Conservation (phyloP, 306 rosid species). For the Cicer judaicum region DNA sequence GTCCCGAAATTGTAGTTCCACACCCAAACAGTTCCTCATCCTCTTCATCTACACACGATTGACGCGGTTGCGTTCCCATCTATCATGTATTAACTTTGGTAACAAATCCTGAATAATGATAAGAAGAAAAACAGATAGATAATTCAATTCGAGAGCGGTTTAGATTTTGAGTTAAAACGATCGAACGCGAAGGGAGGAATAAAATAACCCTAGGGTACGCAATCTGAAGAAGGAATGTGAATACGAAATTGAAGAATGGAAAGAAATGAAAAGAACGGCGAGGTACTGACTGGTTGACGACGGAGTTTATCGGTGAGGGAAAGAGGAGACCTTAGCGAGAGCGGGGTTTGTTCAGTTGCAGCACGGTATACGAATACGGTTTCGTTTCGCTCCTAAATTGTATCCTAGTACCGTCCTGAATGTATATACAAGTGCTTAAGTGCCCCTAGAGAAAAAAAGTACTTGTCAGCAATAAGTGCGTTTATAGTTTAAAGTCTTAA, state of each 20-base stretch:
- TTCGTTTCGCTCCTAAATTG: slow-evolving; percentile 30
- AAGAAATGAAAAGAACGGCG: background rate
- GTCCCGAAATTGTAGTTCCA: slow-evolving; percentile 68
- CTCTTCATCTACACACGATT: slow-evolving; percentile 54
- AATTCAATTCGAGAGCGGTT: slow-evolving; percentile 11
- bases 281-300: background rate
- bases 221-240: background rate
- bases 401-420: no score
- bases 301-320: slow-evolving; percentile 16
- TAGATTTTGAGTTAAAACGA: slow-evolving; percentile 10
- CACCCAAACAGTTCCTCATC: slow-evolving; percentile 54
- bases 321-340: slow-evolving; percentile 16
- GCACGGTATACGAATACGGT: slow-evolving; percentile 10
- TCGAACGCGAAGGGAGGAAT: background rate
- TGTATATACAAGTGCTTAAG: no score
- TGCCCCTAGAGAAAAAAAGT: no score
- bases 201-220: slow-evolving; percentile 36
- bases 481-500: no score
- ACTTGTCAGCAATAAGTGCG: no score
- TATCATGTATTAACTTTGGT: background rate
- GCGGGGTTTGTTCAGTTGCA: slow-evolving; percentile 4
- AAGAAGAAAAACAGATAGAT: background rate
- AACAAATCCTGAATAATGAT: slow-evolving; percentile 12
- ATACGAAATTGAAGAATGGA: background rate
- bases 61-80: slow-evolving; percentile 79